These are phyloP conservation scores for Hortiboletus flavorubellus DNA, from an alignment of 768 basidiomycete species.

Conservation along the genomic window DNA sequence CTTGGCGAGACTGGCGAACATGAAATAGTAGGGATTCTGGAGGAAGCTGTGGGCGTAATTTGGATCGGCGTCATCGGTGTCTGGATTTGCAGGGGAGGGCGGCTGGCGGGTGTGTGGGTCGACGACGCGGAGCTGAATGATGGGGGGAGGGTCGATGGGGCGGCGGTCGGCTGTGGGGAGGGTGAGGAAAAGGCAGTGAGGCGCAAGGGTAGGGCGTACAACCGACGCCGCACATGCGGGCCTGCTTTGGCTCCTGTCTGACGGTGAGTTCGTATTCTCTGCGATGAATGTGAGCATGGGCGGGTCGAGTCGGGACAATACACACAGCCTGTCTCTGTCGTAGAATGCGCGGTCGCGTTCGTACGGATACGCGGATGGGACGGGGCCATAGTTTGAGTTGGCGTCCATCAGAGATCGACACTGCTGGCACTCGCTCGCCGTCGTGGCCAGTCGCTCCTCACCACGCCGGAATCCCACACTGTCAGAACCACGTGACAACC, in stretches of 20 bases:
- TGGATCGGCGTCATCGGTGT: slow-evolving; percentile 34
- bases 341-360: slow-evolving; percentile 27
- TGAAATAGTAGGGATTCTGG: slow-evolving; percentile 94
- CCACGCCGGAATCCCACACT: too few relatives aligned
- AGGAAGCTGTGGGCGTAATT: slow-evolving; percentile 60
- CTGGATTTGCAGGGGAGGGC: slow-evolving; percentile 26
- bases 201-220: slow-evolving; percentile 52
- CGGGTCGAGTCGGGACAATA: slow-evolving; percentile 1
- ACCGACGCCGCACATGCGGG: slow-evolving; percentile 86
- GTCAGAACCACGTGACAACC: too few relatives aligned
- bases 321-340: slow-evolving; percentile 39
- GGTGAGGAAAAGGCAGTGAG: background rate
- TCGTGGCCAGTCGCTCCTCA: background rate
- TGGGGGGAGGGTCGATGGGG: slow-evolving; percentile 94
- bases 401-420: slow-evolving; percentile 18
- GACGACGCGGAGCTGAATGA: slow-evolving; percentile 89
- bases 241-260: slow-evolving; percentile 90
- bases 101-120: slow-evolving; percentile 49
- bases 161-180: slow-evolving; percentile 76
- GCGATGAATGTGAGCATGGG: slow-evolving; percentile 6
- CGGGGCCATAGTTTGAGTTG: slow-evolving; percentile 23
- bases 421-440: background rate
- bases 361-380: slow-evolving; percentile 28
- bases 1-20: slow-evolving; percentile 88
- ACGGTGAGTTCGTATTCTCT: slow-evolving; percentile 86